phyloP scores from a whole-genome alignment of 164 flowering plant species.

The Macadamia tetraphylla region DNA sequence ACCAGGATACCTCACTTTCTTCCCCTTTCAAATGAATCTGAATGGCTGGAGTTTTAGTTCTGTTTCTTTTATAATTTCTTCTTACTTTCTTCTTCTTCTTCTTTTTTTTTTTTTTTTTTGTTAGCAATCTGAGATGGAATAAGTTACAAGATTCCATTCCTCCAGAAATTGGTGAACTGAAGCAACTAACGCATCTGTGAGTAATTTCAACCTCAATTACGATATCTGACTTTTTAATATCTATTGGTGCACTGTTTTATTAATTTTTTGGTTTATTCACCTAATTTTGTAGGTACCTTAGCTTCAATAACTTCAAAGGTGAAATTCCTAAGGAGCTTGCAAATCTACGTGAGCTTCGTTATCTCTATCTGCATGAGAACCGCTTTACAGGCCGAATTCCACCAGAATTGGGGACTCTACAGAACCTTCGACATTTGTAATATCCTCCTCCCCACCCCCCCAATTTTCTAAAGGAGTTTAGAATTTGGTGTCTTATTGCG shows the following conservation, averaged over 20 bases:
- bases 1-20: no score
- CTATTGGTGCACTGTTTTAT: neutral
- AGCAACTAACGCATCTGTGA: conserved; percentile 86
- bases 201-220: conserved; percentile 17
- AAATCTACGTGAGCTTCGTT: conserved; percentile 80
- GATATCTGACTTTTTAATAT: conserved; percentile 1
- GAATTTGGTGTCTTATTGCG: neutral
- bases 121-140: conserved; percentile 95
- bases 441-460: conserved; percentile 2
- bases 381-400: conserved; percentile 83
- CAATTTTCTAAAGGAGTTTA: neutral
- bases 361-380: conserved; percentile 88
- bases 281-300: conserved; percentile 61
- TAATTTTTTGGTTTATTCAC: neutral
- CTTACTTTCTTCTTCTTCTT: neutral
- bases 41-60: no score
- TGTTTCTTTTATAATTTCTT: neutral
- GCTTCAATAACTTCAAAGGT: conserved; percentile 93
- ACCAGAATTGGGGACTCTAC: conserved; percentile 80
- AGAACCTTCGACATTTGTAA: conserved; percentile 80
- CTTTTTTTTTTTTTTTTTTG: neutral
- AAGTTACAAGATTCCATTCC: conserved; percentile 93
- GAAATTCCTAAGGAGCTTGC: conserved; percentile 98
- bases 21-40: no score
- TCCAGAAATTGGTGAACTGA: conserved; percentile 93